A percentile compares a stretch with the other conserved stretches of the same genome.
Conservation (phyloP, 2,329 filamentous ascomycete genomes). For the Bertia moriformis region DNA sequence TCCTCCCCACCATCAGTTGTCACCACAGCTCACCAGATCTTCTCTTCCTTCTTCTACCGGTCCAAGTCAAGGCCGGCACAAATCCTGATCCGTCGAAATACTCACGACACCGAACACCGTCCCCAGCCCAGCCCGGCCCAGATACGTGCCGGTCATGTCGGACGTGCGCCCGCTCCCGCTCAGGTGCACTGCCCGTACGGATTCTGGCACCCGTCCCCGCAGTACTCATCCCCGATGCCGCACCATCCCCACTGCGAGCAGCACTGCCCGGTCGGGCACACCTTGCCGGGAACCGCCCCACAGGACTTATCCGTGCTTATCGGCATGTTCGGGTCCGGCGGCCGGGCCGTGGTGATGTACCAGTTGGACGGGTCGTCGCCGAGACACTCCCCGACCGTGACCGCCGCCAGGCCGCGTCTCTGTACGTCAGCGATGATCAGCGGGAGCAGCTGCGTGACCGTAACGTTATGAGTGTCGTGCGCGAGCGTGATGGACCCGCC, state of each 20-base stretch:
- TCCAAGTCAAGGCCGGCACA: too few species aligned
- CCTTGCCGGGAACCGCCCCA: slow-evolving; percentile 1
- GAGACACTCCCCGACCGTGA: slow-evolving; percentile 6
- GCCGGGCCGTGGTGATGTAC: slow-evolving; percentile 2
- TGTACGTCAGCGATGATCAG: slow-evolving; percentile 13
- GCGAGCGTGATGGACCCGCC: slow-evolving; percentile 16
- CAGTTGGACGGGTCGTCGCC: slow-evolving; percentile 5
- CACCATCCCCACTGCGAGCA: slow-evolving; percentile 4
- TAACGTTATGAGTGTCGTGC: slow-evolving; percentile 20
- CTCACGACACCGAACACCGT: too few species aligned
- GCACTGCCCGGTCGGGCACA: slow-evolving; percentile 2
- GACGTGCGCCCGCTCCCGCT: too few species aligned
- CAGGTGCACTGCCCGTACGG: slow-evolving; percentile 3
- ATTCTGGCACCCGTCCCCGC: slow-evolving; percentile 4
- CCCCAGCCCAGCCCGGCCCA: too few species aligned
- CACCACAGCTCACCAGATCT: too few species aligned
- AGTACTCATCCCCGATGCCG: slow-evolving; percentile 4
- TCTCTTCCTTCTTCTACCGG: too few species aligned
- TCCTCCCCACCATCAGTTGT: too few species aligned
- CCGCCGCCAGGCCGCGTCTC: slow-evolving; percentile 3
- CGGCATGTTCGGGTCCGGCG: background rate
- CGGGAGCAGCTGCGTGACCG: slow-evolving; percentile 14
- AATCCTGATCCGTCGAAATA: too few species aligned
- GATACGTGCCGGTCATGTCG: too few species aligned
- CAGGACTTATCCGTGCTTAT: background rate